Conservation (phyloP, 1,284 basidiomycete species). For the Leccinum subfulvum region DNA sequence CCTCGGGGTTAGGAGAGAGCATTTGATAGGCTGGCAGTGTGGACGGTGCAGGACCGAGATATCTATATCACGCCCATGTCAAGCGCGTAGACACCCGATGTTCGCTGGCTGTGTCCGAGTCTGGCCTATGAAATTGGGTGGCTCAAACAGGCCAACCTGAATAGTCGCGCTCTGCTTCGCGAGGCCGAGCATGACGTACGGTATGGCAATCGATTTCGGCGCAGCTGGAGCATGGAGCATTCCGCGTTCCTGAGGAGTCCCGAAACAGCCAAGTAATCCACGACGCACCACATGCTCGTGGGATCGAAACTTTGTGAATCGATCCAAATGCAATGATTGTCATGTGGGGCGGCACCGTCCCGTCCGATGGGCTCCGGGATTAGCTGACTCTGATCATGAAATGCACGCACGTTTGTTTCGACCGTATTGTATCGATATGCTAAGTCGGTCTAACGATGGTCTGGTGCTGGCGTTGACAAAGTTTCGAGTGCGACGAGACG, state of each 20-base stretch:
- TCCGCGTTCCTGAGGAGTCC: not conserved
- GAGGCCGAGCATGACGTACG: not conserved
- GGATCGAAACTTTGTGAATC: not conserved
- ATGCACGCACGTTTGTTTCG: not conserved
- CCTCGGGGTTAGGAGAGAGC: no score
- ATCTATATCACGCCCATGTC: no score
- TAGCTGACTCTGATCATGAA: not conserved
- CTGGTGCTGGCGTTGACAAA: not conserved
- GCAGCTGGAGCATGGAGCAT: not conserved
- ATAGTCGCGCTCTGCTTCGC: not conserved
- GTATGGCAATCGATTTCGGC: not conserved
- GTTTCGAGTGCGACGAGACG: not conserved
- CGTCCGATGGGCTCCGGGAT: not conserved
- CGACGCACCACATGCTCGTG: not conserved
- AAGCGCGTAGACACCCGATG: no score
- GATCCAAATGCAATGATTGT: not conserved
- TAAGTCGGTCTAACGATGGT: not conserved
- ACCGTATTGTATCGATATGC: not conserved
- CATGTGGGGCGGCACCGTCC: not conserved
- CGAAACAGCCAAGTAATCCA: not conserved
- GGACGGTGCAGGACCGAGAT: no score
- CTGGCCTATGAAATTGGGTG: not conserved
- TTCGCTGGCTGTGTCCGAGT: no score
- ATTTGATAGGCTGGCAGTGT: no score
- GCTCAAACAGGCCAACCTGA: not conserved